Base-by-base conservation (phyloP, 441 rosid genomes). In the Codiaeum variegatum region DNA sequence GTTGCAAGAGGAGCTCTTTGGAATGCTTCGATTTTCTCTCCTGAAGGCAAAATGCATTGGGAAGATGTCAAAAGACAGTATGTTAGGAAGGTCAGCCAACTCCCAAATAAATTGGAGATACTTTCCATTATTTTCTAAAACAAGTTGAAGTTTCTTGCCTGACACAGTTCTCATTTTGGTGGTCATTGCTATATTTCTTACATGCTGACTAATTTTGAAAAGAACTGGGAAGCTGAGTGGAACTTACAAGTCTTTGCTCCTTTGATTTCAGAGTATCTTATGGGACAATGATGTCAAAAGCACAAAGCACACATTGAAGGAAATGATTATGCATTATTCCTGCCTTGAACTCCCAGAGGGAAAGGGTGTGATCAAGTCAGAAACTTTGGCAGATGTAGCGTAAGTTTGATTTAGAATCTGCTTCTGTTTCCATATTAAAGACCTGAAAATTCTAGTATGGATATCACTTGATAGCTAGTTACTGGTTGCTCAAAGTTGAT, bases 1-100 rank as follows among this genome's bases (percentile, higher is more conserved):
- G 94, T 85, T 78, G 97, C 93, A 16, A 90, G 98, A 84, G 98
- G 97, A 71, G 97, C 97, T 62, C 85, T 90, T 75, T 91, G 98
- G 98, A 93, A 93, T 83, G 93, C 88, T 66, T 93, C 97, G 36
- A 71, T 93, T 81, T 93, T 90, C 85, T 93, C 93, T 74, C 83
- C 97, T 24, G 76, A 79, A 77, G 93, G 90, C 58, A 85, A 83
- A 75, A 38, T 79, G 47, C 86, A 81, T 7, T 91, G 91, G 94
- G 96, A 86, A 84, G 93, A 91, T 59, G 80, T 90, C 62, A 91
- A 85, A 78, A 77, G 80, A 64, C 83, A 84, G 78, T 90, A 91
- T 73, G 70, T 90, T 74, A 85, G 94, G 79, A 90, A 91, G 97
- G 97, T 93, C 32, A 55, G 62, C 26, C 46, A 62, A 58, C 60